Percentiles rank a stretch among this genome's conserved stretches.
These are phyloP conservation scores for Acer saccharum DNA, from an alignment of 345 rosid species.

Conservation along the genomic window DNA sequence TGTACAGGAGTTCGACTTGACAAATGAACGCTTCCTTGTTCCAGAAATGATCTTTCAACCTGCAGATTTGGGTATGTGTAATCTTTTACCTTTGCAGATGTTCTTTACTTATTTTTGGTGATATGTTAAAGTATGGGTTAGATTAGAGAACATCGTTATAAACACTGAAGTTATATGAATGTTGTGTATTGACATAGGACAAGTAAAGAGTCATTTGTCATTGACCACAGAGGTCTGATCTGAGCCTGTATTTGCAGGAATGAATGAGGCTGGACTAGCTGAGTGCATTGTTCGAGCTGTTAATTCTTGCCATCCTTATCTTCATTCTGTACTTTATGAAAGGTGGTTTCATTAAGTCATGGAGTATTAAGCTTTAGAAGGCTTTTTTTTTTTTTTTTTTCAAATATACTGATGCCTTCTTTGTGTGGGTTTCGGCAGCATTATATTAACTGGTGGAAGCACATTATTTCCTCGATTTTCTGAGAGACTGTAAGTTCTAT, in stretches of 20 bases:
- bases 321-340: slow-evolving; percentile 87
- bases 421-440: slow-evolving; percentile 49
- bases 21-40: slow-evolving; percentile 91
- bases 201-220: neutral
- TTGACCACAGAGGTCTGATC: neutral
- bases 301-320: slow-evolving; percentile 75
- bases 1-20: slow-evolving; percentile 88
- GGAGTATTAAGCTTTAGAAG: neutral
- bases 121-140: neutral
- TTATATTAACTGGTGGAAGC: slow-evolving; percentile 94
- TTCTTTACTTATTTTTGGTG: neutral
- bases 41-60: slow-evolving; percentile 97
- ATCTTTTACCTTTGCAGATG: neutral
- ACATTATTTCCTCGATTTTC: slow-evolving; percentile 76
- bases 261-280: slow-evolving; percentile 96
- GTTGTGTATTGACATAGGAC: neutral
- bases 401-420: slow-evolving; percentile 12
- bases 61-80: slow-evolving; percentile 74
- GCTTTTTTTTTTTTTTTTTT: no score
- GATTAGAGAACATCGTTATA: neutral
- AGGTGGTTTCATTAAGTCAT: slow-evolving; percentile 48
- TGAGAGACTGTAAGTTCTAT: slow-evolving; percentile 72
- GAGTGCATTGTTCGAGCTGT: slow-evolving; percentile 95
- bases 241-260: slow-evolving; percentile 47
- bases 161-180: neutral